Evolutionary conservation across 805 yeast species (phyloP), one percentile per base, ranked within the genome.

Genomic region (Kurtzmaniella fragi): DNA sequence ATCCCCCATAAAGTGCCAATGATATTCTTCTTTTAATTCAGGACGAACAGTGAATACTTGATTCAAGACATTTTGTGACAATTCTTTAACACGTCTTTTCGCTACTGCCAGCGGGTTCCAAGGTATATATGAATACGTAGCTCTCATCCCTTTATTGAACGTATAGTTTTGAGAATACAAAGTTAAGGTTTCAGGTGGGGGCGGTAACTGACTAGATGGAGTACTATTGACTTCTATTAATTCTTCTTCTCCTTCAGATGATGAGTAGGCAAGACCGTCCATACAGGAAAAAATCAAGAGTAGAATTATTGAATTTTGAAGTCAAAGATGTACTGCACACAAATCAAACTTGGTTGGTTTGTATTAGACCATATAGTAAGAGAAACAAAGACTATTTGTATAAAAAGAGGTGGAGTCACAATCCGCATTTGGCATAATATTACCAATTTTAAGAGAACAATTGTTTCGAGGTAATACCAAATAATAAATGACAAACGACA

Each of bases 41-140:
- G 48, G 44, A 5, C 26, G 25, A 12, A 32, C 16, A 12, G 15
- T 15, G 10, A 13, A 31, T n/a, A 47, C 13, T 10, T 40, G 42
- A 17, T 34, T 29, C 17, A 47, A 32, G 2, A 43, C 38, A 16
- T 32, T 31, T 17, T 37, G 42, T 7, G 43, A 38, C 9, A 41
- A 20, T 17, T 13, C 26, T 31, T 47, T 43, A 10, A 47, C 35
- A 15, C 33, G 36, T n/a, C 34, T 39, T 10, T 43, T 29, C 13
- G 43, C 39, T n/a, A 34, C 28, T 23, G 41, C 20, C n/a, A 44
- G 38, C 11, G 50, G 50, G n/a, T 33, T 37, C 50, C 50, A 47
- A 5, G 46, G 48, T 15, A 47, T 39, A 23, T 42, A 41, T 7
- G 41, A 17, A 37, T 41, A 47, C 11, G 40, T 28, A 17, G 39